Base-by-base conservation (phyloP, 805 yeast species). In the Nakazawaea pomicola region DNA sequence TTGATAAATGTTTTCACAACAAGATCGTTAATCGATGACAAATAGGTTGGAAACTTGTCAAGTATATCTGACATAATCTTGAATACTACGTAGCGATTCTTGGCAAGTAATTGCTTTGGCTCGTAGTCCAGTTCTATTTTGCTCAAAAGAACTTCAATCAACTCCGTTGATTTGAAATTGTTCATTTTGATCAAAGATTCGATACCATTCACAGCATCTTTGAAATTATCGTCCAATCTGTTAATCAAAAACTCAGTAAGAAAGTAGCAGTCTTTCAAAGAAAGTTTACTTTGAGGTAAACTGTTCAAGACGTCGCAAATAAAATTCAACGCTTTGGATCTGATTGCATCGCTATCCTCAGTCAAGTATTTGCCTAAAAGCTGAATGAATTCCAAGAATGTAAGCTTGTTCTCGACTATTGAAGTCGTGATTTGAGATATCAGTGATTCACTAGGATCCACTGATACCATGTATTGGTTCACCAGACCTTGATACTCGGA, bases 171-270 rank as follows among this genome's bases (percentile, higher is more conserved):
- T 28, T 52, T 46, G 49, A 78, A 76, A 40, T 65, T 71, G n/a
- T 65, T 61, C 80, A 76, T 79, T 24, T 48, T 45, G 4, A 75
- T 62, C 10, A 88, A 56, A 1, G 78, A 65, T 14, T 53, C 53
- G 6, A 90, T 48, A 0, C 88, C 89, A 8, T 52, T 55, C 2
- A 83, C 57, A 1, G 80, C 70, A 45, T 76, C 75, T 29, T 62
- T 62, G 3, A 67, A 59, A 12, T 70, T 66, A 52, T 89, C 96
- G 10, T 78, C 83, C 17, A 87, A 57, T 49, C 91, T 83, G 14
- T 79, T 77, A 12, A 71, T 45, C 41, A 78, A 72, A 57, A 91
- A 91, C 5, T 72, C 70, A 14, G 72, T 42, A 39, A 78, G 57
- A 10, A 75, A 81, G 19, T 58, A 52, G 7, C 75, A 60, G 49